Conservation (phyloP, 345 rosid species). For the Boechera retrofracta region DNA sequence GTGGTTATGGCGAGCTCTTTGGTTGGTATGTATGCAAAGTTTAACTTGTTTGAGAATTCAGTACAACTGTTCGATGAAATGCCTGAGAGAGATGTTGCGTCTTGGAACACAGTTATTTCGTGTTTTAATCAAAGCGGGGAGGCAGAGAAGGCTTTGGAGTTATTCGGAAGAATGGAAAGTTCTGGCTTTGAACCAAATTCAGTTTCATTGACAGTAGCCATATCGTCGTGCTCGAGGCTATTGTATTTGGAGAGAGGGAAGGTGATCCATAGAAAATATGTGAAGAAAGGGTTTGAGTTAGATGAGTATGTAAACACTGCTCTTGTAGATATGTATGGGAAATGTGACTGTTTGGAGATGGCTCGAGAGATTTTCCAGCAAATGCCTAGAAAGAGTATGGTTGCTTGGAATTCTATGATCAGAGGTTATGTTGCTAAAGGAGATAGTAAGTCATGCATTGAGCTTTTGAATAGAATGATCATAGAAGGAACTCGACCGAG, state of each 20-base stretch:
- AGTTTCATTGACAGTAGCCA: constrained; percentile 57
- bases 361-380: constrained; percentile 61
- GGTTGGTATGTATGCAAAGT: constrained; percentile 60
- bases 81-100: constrained; percentile 64
- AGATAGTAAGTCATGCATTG: constrained; percentile 59
- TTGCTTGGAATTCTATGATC: constrained; percentile 76
- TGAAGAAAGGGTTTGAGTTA: constrained; percentile 42
- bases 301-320: constrained; percentile 69
- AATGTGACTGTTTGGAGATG: constrained; percentile 63
- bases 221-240: constrained; percentile 67
- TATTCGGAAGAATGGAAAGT: constrained; percentile 57
- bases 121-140: constrained; percentile 70
- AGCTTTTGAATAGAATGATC: constrained; percentile 61
- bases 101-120: constrained; percentile 76
- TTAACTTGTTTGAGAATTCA: constrained; percentile 47
- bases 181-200: constrained; percentile 67
- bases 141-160: constrained; percentile 61
- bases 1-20: constrained; percentile 65
- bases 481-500: constrained; percentile 58
- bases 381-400: constrained; percentile 52
- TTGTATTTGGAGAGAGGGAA: constrained; percentile 68
- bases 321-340: constrained; percentile 77
- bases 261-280: constrained; percentile 56
- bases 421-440: constrained; percentile 53
- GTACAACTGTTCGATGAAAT: constrained; percentile 71